Evolutionary conservation across 495 filamentous ascomycete species (phyloP).

Genomic region (Sabuloglossum arenarium): DNA sequence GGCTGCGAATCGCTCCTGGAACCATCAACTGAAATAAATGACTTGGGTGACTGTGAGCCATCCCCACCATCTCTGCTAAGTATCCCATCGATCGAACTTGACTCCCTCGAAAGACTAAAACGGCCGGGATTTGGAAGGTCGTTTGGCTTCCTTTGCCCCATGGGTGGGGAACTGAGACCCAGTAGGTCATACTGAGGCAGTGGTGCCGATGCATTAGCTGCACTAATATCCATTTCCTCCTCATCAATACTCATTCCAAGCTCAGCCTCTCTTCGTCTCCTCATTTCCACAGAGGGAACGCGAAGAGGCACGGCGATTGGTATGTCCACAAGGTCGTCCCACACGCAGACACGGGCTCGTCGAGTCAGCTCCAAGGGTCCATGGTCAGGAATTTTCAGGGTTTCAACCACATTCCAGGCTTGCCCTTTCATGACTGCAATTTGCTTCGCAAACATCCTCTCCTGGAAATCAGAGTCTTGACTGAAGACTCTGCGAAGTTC

Average conservation of each 20-base stretch:
- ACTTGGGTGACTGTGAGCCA: constrained; percentile 18
- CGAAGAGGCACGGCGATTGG: constrained; percentile 82
- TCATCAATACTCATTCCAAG: constrained; percentile 23
- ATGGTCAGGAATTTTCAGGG: constrained; percentile 75
- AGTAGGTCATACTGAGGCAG: constrained; percentile 50
- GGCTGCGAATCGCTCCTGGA: constrained; percentile 12
- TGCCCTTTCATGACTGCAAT: constrained; percentile 99
- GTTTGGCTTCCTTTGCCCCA: constrained; percentile 14
- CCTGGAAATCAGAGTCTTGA: constrained; percentile 87
- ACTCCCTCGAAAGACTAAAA: constrained; percentile 53
- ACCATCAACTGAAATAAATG: constrained; percentile 6
- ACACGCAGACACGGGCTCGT: constrained; percentile 78
- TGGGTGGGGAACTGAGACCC: constrained; percentile 33
- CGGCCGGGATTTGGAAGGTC: constrained; percentile 66
- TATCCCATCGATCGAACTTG: constrained; percentile 19
- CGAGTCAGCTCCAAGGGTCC: constrained; percentile 86
- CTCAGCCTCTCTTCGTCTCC: constrained; percentile 31
- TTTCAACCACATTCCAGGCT: constrained; percentile 97
- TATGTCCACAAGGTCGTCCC: constrained; percentile 94
- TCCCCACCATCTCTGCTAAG: constrained; percentile 5
- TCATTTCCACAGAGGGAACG: constrained; percentile 52
- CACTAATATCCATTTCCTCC: constrained; percentile 90
- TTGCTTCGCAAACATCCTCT: constrained; percentile 91
- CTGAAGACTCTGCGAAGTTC: constrained; percentile 67
- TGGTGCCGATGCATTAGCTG: constrained; percentile 38